A percentile compares a stretch with the other conserved stretches of the same genome.
These are phyloP conservation scores for Fusarium heterosporum DNA, from an alignment of 2,329 filamentous ascomycete genomes.

Conservation along the genomic window DNA sequence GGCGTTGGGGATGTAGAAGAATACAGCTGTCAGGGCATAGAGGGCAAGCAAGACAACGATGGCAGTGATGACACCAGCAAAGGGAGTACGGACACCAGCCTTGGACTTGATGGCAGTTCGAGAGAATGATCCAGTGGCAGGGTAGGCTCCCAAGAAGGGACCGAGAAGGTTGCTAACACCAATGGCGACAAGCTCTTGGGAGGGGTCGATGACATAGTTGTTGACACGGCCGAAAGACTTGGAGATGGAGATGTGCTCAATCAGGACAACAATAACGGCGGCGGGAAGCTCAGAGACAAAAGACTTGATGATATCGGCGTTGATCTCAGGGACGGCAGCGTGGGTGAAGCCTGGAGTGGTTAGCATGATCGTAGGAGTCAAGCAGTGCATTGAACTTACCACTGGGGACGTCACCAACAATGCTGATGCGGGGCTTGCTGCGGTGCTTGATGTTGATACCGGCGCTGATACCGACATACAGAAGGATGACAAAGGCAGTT, in stretches of 20 bases:
- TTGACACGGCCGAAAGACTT: constrained; percentile 85
- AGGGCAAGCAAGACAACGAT: constrained; percentile 84
- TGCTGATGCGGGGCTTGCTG: constrained; percentile 68
- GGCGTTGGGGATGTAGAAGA: constrained; percentile 88
- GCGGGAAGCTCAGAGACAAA: constrained; percentile 76
- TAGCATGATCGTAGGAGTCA: background rate
- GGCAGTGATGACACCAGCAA: constrained; percentile 87
- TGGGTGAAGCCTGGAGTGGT: constrained; percentile 71
- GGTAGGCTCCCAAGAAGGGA: constrained; percentile 84
- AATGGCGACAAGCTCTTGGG: constrained; percentile 82
- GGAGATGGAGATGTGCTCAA: constrained; percentile 85
- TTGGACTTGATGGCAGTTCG: constrained; percentile 96
- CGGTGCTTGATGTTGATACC: constrained; percentile 72
- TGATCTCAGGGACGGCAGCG: constrained; percentile 73
- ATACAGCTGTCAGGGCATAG: constrained; percentile 84
- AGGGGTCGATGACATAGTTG: constrained; percentile 84
- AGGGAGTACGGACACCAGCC: constrained; percentile 86
- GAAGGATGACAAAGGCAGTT: constrained; percentile 82
- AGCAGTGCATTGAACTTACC: constrained; percentile 56
- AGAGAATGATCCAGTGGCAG: constrained; percentile 90
- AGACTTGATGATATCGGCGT: constrained; percentile 68
- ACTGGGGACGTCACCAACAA: constrained; percentile 76
- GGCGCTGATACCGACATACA: constrained; percentile 83
- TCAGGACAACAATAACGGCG: constrained; percentile 80
- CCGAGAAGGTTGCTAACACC: constrained; percentile 80